Evolutionary conservation across 2,329 filamentous ascomycete genomes (phyloP).

Genomic region (Fusarium sp.): DNA sequence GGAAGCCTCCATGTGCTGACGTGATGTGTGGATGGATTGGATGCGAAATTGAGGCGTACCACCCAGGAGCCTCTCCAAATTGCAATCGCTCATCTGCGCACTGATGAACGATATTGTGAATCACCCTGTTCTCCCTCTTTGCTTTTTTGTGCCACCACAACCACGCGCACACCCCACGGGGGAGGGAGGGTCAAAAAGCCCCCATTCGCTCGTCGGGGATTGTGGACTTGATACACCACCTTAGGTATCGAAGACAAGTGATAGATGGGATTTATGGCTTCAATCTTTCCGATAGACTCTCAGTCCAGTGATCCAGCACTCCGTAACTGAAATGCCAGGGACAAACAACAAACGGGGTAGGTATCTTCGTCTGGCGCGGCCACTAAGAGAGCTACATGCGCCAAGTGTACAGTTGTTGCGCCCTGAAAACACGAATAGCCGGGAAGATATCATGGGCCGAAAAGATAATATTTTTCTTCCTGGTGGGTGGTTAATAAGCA

Average conservation of each 20-base stretch:
- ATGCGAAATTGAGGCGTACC: slow-evolving; percentile 28
- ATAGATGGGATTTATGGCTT: slow-evolving; percentile 23
- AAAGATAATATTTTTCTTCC: not conserved
- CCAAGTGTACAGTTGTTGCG: slow-evolving; percentile 13
- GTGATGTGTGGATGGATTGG: slow-evolving; percentile 28
- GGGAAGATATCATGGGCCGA: slow-evolving; percentile 16
- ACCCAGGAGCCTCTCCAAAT: slow-evolving; percentile 7
- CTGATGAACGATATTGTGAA: slow-evolving; percentile 11
- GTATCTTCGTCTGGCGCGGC: slow-evolving; percentile 9
- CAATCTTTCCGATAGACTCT: slow-evolving; percentile 36
- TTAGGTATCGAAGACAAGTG: slow-evolving; percentile 1
- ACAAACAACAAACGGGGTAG: slow-evolving; percentile 9
- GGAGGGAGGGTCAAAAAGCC: slow-evolving; percentile 8
- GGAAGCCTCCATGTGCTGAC: slow-evolving; percentile 35
- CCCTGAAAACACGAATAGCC: slow-evolving; percentile 10
- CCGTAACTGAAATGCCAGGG: slow-evolving; percentile 27
- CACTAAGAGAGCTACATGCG: not conserved
- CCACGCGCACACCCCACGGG: slow-evolving; percentile 26
- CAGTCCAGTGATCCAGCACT: slow-evolving; percentile 9
- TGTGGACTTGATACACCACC: slow-evolving; percentile 16
- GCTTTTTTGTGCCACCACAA: slow-evolving; percentile 37
- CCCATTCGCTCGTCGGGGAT: slow-evolving; percentile 6
- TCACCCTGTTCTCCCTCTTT: slow-evolving; percentile 5
- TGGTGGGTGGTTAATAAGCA: slow-evolving; percentile 1
- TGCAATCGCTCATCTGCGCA: slow-evolving; percentile 1